These are phyloP conservation scores for Aechmea fasciata DNA, from an alignment of 176 grass and related monocot genomes.

Conservation along the genomic window DNA sequence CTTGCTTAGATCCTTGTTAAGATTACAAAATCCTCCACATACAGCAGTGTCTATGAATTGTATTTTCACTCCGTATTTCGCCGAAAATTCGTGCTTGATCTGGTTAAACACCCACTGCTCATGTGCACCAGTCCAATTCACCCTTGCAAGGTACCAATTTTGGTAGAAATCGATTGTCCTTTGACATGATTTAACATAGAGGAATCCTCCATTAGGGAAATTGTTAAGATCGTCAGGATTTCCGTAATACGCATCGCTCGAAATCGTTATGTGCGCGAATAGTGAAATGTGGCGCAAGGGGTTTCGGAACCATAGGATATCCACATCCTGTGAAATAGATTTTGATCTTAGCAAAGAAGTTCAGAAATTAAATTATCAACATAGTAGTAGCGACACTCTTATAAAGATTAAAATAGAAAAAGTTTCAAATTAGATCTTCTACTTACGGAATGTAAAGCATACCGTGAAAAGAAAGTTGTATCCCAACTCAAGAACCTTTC, in stretches of 20 bases:
- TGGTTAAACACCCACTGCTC: slow-evolving; percentile 39
- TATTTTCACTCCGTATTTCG: slow-evolving; percentile 12
- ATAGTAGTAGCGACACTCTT: too few species aligned
- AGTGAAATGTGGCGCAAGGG: slow-evolving; percentile 36
- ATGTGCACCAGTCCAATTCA: slow-evolving; percentile 2
- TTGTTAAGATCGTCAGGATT: slow-evolving; percentile 19
- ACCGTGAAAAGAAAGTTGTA: slow-evolving; percentile 74
- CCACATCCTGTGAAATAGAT: slow-evolving; percentile 36
- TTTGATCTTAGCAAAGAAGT: background rate
- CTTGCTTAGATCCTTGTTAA: slow-evolving; percentile 6
- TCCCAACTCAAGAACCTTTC: slow-evolving; percentile 40
- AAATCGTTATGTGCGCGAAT: slow-evolving; percentile 25
- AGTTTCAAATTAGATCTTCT: background rate
- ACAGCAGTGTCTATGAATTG: slow-evolving; percentile 32
- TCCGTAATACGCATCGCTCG: slow-evolving; percentile 25
- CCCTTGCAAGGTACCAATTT: slow-evolving; percentile 30
- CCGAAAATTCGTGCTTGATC: slow-evolving; percentile 29
- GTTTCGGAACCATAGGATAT: slow-evolving; percentile 47
- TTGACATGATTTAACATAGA: slow-evolving; percentile 32
- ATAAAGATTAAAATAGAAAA: background rate
- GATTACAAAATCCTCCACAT: slow-evolving; percentile 40
- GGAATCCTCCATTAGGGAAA: slow-evolving; percentile 33
- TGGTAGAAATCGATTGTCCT: slow-evolving; percentile 19
- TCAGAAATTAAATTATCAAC: too few species aligned
- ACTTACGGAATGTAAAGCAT: background rate